Evolutionary conservation across 2,329 filamentous ascomycete genomes (phyloP).

Genomic region (Cladophialophora yegresii): DNA sequence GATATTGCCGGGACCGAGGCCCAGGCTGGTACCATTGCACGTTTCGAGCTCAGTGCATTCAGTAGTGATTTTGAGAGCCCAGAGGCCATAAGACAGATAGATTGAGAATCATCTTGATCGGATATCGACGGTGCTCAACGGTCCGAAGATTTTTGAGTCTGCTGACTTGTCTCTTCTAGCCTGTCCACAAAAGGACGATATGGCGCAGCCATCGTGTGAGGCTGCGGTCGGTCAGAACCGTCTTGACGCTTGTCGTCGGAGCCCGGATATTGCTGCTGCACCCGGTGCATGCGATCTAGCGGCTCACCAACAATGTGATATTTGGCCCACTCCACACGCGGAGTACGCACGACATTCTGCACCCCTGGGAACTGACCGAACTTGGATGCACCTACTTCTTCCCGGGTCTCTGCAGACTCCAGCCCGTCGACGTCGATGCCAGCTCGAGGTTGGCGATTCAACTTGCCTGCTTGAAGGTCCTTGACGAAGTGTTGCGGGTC

Average conservation of each 20-base stretch:
- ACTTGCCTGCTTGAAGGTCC: constrained; percentile 65
- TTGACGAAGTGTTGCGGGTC: constrained; percentile 71
- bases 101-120: not conserved
- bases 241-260: constrained; percentile 40
- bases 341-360: constrained; percentile 81
- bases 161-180: constrained; percentile 39
- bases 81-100: not conserved
- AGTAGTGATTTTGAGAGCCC: not conserved
- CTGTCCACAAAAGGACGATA: constrained; percentile 62
- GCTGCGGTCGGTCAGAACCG: constrained; percentile 42
- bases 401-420: constrained; percentile 39
- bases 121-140: not conserved
- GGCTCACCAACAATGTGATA: constrained; percentile 87
- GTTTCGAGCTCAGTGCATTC: not conserved
- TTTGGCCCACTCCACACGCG: constrained; percentile 90
- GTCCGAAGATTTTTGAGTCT: constrained; percentile 4
- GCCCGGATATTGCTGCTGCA: constrained; percentile 68
- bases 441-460: constrained; percentile 43
- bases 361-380: constrained; percentile 72
- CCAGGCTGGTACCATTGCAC: not conserved
- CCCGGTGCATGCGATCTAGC: constrained; percentile 79
- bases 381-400: constrained; percentile 40
- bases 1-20: not conserved
- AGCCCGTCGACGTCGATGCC: constrained; percentile 44
- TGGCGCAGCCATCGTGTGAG: constrained; percentile 59